Percentiles rank a stretch among this genome's conserved stretches.
phyloP scores from a whole-genome alignment of 2,329 filamentous ascomycete species.

The Conoideocrella luteorostrata region DNA sequence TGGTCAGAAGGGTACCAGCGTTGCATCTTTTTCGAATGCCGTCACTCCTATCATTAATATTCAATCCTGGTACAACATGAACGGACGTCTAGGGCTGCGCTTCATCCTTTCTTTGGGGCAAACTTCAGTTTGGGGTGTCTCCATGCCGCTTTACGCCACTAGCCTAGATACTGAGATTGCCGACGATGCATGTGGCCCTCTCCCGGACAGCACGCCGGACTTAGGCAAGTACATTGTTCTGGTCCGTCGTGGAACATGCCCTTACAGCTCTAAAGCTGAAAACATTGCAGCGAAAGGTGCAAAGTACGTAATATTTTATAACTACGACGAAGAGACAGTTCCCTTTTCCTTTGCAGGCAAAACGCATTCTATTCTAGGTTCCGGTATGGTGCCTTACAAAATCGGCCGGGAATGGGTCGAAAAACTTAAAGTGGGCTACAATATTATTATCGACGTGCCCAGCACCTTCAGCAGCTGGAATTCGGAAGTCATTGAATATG shows the following conservation, averaged over 20 bases:
- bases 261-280: background rate
- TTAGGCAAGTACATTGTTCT: conserved; percentile 47
- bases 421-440: conserved; percentile 29
- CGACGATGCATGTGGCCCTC: conserved; percentile 21
- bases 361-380: conserved; percentile 25
- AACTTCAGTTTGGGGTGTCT: conserved; percentile 9
- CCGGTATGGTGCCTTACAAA: conserved; percentile 23
- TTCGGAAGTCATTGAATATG: background rate
- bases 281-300: conserved; percentile 36
- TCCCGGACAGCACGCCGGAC: conserved; percentile 43
- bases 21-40: conserved; percentile 37
- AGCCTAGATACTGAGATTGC: conserved; percentile 27
- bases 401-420: conserved; percentile 39
- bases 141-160: conserved; percentile 20
- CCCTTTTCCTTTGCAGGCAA: conserved; percentile 11
- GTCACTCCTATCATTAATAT: conserved; percentile 32
- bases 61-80: conserved; percentile 29
- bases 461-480: background rate
- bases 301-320: conserved; percentile 56
- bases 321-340: conserved; percentile 35
- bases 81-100: conserved; percentile 3
- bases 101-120: background rate
- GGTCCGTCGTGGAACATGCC: conserved; percentile 33
- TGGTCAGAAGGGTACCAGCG: conserved; percentile 34
- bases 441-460: conserved; percentile 18